Conservation (phyloP, 371 early-diverging fungal genomes). For the Mortierella sp. region DNA sequence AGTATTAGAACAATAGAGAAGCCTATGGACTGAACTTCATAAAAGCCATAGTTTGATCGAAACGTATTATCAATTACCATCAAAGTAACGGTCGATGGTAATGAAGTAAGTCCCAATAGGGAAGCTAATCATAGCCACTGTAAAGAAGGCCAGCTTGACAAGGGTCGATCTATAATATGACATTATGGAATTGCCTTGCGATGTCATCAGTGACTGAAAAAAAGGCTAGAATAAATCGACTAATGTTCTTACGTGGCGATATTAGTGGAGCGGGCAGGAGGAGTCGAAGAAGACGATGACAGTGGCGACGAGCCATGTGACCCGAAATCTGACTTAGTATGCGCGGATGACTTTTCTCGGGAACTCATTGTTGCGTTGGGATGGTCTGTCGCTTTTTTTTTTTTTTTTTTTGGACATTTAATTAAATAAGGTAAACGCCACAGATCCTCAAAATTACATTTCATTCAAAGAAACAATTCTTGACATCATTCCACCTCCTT, state of each 20-base stretch:
- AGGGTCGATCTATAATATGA: conserved; percentile 37
- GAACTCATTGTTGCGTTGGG: background rate
- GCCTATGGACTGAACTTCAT: background rate
- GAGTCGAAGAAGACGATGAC: conserved; percentile 6
- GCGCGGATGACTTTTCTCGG: conserved; percentile 1
- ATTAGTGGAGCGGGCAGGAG: background rate
- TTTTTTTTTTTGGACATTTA: background rate
- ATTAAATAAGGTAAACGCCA: too few species aligned
- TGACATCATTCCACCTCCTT: too few species aligned
- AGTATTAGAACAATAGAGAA: too few species aligned
- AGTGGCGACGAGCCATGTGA: conserved; percentile 19
- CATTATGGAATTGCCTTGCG: background rate
- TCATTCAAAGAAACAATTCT: too few species aligned
- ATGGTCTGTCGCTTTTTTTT: background rate
- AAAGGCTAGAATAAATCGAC: background rate
- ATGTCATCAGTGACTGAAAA: background rate
- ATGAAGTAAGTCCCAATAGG: conserved; percentile 62
- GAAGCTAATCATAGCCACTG: conserved; percentile 58
- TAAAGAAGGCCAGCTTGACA: conserved; percentile 61
- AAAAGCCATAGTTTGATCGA: background rate
- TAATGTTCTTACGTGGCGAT: background rate
- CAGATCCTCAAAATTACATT: too few species aligned
- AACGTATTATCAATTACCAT: conserved; percentile 40
- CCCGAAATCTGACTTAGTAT: background rate
- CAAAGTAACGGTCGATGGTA: conserved; percentile 59